Conservation (phyloP, 75 land plant species). For the Ceratopteris richardii region DNA sequence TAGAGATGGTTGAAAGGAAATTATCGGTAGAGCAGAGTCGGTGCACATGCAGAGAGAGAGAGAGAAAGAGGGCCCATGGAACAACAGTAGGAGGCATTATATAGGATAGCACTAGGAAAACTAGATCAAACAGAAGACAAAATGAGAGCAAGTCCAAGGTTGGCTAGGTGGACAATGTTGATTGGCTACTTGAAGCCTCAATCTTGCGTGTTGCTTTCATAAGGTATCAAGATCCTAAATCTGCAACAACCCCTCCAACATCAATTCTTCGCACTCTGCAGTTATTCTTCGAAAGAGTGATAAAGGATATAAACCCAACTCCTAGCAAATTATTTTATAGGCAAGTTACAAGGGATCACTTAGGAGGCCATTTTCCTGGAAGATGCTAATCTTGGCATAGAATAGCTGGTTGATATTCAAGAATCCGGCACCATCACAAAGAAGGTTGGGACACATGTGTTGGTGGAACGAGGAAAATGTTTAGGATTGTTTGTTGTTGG, state of each 20-base stretch:
- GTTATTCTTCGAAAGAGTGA: constrained; percentile 24
- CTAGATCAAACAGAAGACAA: constrained; percentile 1
- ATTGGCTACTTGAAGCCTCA: constrained; percentile 23
- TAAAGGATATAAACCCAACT: constrained; percentile 27
- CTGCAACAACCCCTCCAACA: constrained; percentile 8
- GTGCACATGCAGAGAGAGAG: too few relatives aligned
- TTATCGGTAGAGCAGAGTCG: too few relatives aligned
- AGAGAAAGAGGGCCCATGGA: too few relatives aligned
- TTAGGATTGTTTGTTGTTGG: constrained; percentile 41
- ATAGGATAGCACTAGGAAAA: too few relatives aligned
- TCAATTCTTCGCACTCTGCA: constrained; percentile 26
- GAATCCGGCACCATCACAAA: constrained; percentile 29
- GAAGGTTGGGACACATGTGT: constrained; percentile 24
- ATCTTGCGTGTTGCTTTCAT: constrained; percentile 31
- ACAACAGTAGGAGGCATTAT: too few relatives aligned
- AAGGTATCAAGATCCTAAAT: constrained; percentile 18
- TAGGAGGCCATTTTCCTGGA: constrained; percentile 13
- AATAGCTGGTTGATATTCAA: constrained; percentile 18
- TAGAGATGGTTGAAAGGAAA: too few relatives aligned
- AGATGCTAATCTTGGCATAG: constrained; percentile 14
- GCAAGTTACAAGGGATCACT: constrained; percentile 31
- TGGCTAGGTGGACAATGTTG: constrained; percentile 16
- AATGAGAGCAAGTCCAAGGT: background rate
- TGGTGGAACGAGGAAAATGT: constrained; percentile 37
- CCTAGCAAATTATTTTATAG: constrained; percentile 30